These are phyloP conservation scores for Aureobasidium musti DNA, from an alignment of 2,329 filamentous ascomycete genomes.

Conservation along the genomic window DNA sequence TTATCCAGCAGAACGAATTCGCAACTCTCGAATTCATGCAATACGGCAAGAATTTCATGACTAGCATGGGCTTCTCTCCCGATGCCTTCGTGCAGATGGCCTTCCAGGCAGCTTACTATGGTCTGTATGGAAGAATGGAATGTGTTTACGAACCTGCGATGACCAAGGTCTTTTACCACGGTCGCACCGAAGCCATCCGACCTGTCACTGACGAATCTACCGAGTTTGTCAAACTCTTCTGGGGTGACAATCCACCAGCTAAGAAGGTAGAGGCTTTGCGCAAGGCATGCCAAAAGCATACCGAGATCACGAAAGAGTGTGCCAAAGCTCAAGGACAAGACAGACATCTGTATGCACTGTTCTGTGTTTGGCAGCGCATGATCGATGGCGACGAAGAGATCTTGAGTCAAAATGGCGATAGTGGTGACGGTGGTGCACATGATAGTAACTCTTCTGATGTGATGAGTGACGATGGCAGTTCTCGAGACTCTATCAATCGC, in stretches of 20 bases:
- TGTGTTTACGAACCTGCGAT: constrained; percentile 98
- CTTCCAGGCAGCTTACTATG: constrained; percentile 97
- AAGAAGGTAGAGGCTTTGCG: constrained; percentile 84
- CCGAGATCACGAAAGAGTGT: constrained; percentile 76
- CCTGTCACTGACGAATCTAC: constrained; percentile 79
- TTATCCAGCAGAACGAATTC: constrained; percentile 97
- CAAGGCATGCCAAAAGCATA: constrained; percentile 81
- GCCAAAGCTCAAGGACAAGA: constrained; percentile 90
- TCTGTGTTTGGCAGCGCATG: constrained; percentile 90
- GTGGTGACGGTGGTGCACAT: constrained; percentile 61
- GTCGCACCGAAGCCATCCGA: constrained; percentile 89
- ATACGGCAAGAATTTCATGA: constrained; percentile 98
- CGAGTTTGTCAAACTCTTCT: constrained; percentile 91
- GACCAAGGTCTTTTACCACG: constrained; percentile 93
- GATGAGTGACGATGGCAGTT: constrained; percentile 53
- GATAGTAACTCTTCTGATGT: constrained; percentile 48
- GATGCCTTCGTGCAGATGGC: constrained; percentile 99
- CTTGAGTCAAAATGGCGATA: constrained; percentile 51
- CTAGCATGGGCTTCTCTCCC: constrained; percentile 92
- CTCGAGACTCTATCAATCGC: constrained; percentile 53
- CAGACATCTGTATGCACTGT: constrained; percentile 88
- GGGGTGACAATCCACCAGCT: constrained; percentile 82
- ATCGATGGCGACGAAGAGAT: constrained; percentile 70
- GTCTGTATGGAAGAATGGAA: constrained; percentile 88
- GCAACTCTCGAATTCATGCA: constrained; percentile 82